Evolutionary conservation across 352 stramenopile species (phyloP).

Genomic region (Phytophthora constricta): DNA sequence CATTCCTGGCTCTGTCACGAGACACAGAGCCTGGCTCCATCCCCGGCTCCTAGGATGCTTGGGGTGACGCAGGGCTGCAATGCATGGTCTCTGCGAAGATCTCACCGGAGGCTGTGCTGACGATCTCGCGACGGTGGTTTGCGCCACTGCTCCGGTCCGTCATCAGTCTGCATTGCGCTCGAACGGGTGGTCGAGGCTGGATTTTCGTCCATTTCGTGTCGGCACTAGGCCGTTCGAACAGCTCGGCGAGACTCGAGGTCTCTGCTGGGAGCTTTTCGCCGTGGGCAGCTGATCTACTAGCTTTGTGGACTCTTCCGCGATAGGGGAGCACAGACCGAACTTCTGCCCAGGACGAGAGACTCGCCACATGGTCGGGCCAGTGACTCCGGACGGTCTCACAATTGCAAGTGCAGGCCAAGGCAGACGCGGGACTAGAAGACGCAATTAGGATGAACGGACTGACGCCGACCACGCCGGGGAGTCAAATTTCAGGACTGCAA

Average conservation of each 20-base stretch:
- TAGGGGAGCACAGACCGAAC: too few species aligned
- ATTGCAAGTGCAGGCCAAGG: conserved; percentile 19
- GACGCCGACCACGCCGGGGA: conserved; percentile 17
- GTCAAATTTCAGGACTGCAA: conserved; percentile 25
- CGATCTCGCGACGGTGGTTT: neutral
- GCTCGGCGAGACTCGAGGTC: neutral
- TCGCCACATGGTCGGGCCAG: neutral
- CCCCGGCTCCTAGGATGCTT: too few species aligned
- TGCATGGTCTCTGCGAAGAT: neutral
- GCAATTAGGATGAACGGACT: conserved; percentile 30
- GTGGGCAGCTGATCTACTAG: neutral
- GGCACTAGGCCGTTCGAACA: neutral
- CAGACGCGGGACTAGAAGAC: neutral
- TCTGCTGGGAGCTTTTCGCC: too few species aligned
- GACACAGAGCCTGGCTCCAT: too few species aligned
- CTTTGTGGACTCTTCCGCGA: neutral
- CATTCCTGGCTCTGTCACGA: too few species aligned
- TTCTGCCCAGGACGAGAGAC: neutral
- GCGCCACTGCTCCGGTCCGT: neutral
- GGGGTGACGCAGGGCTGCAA: too few species aligned
- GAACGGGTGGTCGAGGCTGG: neutral
- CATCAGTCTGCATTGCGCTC: too few species aligned
- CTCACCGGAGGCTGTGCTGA: neutral
- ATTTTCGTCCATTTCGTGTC: neutral
- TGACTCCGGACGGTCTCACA: conserved; percentile 15